A percentile compares a stretch with the other conserved stretches of the same genome.
Conservation (phyloP, 164 flowering plant species). For the Buxus sempervirens region DNA sequence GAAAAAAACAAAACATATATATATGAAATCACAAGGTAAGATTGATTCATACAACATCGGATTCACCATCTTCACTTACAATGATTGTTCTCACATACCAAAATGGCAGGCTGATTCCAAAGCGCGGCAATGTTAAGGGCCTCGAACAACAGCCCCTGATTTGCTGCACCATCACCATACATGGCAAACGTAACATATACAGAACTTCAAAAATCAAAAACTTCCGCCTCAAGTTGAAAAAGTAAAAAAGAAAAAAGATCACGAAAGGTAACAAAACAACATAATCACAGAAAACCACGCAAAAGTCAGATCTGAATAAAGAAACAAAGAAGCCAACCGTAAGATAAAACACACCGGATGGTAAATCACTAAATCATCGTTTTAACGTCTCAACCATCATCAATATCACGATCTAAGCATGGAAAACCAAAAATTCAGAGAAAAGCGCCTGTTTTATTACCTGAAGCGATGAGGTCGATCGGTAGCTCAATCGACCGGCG, state of each 20-base stretch:
- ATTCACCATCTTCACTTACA: not conserved
- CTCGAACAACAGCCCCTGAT: constrained; percentile 80
- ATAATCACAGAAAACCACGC: not conserved
- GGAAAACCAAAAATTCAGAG: no score
- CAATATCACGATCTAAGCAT: not conserved
- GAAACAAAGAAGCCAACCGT: no score
- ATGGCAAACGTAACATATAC: constrained; percentile 40
- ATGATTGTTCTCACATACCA: constrained; percentile 74
- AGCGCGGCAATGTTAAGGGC: constrained; percentile 75
- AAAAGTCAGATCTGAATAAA: no score
- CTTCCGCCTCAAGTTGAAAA: no score
- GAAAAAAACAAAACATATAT: no score
- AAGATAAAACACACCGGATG: no score
- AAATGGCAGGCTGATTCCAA: constrained; percentile 70
- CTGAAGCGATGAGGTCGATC: not conserved
- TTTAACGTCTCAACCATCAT: no score
- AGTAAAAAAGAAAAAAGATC: no score
- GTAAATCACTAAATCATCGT: no score
- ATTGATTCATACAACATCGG: no score
- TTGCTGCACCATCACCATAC: constrained; percentile 83
- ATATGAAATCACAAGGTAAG: no score
- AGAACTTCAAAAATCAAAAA: not conserved
- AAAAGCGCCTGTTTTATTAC: not conserved
- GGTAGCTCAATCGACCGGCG: not conserved
- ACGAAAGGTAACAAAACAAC: no score